phyloP scores from a whole-genome alignment of 2,329 filamentous ascomycete species.

The Fusarium camptoceras region DNA sequence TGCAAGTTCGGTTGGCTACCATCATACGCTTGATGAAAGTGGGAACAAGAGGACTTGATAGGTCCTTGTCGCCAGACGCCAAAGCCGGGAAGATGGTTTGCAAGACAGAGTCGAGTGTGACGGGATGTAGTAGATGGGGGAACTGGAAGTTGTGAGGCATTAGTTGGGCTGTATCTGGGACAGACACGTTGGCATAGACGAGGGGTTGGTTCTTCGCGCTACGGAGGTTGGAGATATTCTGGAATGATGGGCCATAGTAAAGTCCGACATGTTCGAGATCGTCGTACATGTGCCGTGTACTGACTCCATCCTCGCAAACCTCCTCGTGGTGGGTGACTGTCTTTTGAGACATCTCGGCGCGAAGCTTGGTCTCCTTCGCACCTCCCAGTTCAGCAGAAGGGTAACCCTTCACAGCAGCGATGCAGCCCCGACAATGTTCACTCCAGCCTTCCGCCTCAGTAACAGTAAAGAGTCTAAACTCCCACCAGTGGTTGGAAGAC shows the following conservation, averaged over 20 bases:
- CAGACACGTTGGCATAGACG: neutral
- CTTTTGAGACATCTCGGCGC: neutral
- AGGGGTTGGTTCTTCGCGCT: neutral
- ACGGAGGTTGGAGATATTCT: neutral
- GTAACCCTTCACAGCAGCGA: neutral
- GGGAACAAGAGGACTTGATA: neutral
- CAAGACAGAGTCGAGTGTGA: neutral
- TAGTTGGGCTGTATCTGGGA: neutral
- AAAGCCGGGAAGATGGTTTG: neutral
- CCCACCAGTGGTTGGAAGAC: neutral
- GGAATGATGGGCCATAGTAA: neutral
- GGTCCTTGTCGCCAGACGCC: neutral
- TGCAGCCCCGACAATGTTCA: neutral
- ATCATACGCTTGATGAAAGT: neutral
- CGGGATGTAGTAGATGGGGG: neutral
- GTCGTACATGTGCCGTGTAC: neutral
- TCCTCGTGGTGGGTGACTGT: neutral
- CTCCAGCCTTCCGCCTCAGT: neutral
- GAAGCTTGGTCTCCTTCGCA: neutral
- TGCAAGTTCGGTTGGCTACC: neutral
- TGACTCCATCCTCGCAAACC: neutral
- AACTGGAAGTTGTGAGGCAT: neutral
- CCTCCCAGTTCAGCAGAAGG: neutral
- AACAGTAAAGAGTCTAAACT: neutral
- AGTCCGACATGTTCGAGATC: neutral